Evolutionary conservation across 805 yeast genomes (phyloP).

Genomic region (Candida endomychidarum): DNA sequence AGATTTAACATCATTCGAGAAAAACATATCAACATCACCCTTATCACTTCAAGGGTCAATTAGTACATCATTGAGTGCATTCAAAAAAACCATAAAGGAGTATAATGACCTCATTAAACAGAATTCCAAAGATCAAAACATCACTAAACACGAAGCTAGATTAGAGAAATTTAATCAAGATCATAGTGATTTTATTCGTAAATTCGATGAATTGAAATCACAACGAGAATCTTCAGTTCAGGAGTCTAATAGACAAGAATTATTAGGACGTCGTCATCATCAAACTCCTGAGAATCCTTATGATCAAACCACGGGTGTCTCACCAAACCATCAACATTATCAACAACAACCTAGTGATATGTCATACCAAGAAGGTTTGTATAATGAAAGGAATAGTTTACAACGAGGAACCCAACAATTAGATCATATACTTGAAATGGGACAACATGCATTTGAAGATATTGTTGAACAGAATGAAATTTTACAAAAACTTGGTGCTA

Average conservation of each 20-base stretch:
- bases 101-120: slow-evolving; percentile 59
- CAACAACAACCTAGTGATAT: slow-evolving; percentile 27
- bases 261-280: slow-evolving; percentile 51
- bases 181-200: slow-evolving; percentile 44
- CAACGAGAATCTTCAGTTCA: slow-evolving; percentile 55
- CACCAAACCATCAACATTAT: slow-evolving; percentile 21
- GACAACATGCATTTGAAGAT: slow-evolving; percentile 80
- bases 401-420: slow-evolving; percentile 75
- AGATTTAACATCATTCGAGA: slow-evolving; percentile 68
- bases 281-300: slow-evolving; percentile 50
- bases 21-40: slow-evolving; percentile 66
- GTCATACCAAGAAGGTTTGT: slow-evolving; percentile 59
- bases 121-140: slow-evolving; percentile 54
- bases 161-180: slow-evolving; percentile 56
- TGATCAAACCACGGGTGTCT: slow-evolving; percentile 20
- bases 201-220: slow-evolving; percentile 53
- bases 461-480: slow-evolving; percentile 80
- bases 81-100: slow-evolving; percentile 74
- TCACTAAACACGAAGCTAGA: slow-evolving; percentile 52
- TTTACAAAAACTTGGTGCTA: slow-evolving; percentile 58
- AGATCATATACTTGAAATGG: slow-evolving; percentile 90
- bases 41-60: slow-evolving; percentile 73
- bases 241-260: slow-evolving; percentile 48
- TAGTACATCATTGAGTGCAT: slow-evolving; percentile 75
- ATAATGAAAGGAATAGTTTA: slow-evolving; percentile 64